Percentiles rank a stretch among this genome's conserved stretches.
Evolutionary conservation across 179 eudicot genomes (phyloP).

Genomic region (Actinidia arguta): DNA sequence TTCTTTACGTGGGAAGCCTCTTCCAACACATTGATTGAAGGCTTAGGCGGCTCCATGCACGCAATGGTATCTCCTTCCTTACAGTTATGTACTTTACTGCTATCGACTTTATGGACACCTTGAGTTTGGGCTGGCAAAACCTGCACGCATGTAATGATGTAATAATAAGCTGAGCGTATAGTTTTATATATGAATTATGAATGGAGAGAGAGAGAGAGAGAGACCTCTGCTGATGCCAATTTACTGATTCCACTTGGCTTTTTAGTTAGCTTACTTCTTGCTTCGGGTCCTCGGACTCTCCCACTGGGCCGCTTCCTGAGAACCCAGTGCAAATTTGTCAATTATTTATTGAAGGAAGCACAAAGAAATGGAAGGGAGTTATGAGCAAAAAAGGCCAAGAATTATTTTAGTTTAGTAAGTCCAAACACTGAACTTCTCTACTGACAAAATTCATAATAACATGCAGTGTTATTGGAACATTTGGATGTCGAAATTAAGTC

Average conservation of each 20-base stretch:
- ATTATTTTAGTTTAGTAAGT: not conserved
- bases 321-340: constrained; percentile 14
- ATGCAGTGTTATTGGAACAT: not conserved
- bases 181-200: not conserved
- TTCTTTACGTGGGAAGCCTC: constrained; percentile 62
- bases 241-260: constrained; percentile 63
- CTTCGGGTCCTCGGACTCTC: constrained; percentile 71
- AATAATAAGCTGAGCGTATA: not conserved
- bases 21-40: constrained; percentile 43
- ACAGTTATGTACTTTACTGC: constrained; percentile 43
- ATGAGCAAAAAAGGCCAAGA: not conserved
- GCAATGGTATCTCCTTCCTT: constrained; percentile 52
- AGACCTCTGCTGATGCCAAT: constrained; percentile 75
- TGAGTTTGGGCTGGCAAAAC: constrained; percentile 52
- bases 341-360: not conserved
- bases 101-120: constrained; percentile 49
- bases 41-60: constrained; percentile 59
- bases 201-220: constrained; percentile 25
- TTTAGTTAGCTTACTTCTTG: constrained; percentile 53
- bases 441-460: not conserved
- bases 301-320: constrained; percentile 76
- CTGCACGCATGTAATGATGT: constrained; percentile 39
- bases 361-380: not conserved
- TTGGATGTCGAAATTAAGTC: not conserved
- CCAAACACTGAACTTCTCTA: not conserved